These are phyloP conservation scores for Lunularia cruciata DNA, from an alignment of 225 moss, liverwort and hornwort genomes.

Conservation along the genomic window DNA sequence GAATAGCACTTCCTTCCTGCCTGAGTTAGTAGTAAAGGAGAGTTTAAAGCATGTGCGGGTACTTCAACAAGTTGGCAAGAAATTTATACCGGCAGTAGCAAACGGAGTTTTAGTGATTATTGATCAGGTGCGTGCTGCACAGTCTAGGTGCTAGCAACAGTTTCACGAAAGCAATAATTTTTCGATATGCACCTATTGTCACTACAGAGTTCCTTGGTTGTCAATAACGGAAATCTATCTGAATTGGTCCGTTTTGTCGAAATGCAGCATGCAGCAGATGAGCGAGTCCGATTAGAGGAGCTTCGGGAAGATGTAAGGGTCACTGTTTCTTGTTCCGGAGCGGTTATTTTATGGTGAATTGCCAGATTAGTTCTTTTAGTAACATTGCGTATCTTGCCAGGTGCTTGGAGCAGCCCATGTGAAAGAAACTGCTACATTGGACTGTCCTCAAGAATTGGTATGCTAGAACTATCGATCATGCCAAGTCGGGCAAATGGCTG, in stretches of 20 bases:
- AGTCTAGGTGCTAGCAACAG: background rate
- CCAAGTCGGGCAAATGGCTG: background rate
- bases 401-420: slow-evolving; percentile 59
- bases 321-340: background rate
- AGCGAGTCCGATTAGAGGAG: slow-evolving; percentile 90
- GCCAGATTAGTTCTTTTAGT: too few relatives aligned
- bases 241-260: background rate
- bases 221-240: too few relatives aligned
- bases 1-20: slow-evolving; percentile 59
- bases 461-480: background rate
- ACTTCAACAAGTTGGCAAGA: slow-evolving; percentile 89
- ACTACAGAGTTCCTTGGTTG: background rate
- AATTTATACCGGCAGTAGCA: slow-evolving; percentile 85
- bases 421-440: slow-evolving; percentile 53
- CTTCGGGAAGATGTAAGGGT: slow-evolving; percentile 66
- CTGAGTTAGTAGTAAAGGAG: slow-evolving; percentile 73
- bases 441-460: slow-evolving; percentile 66
- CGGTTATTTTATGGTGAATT: too few relatives aligned
- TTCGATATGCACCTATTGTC: background rate
- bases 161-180: too few relatives aligned
- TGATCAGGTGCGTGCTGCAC: slow-evolving; percentile 65
- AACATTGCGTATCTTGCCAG: slow-evolving; percentile 37
- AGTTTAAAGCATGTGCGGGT: slow-evolving; percentile 73
- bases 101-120: slow-evolving; percentile 69
- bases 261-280: slow-evolving; percentile 97